Evolutionary conservation across 2,329 filamentous ascomycete species (phyloP), one percentile per base, ranked within the genome.

Genomic region (Neospermospora avenae): DNA sequence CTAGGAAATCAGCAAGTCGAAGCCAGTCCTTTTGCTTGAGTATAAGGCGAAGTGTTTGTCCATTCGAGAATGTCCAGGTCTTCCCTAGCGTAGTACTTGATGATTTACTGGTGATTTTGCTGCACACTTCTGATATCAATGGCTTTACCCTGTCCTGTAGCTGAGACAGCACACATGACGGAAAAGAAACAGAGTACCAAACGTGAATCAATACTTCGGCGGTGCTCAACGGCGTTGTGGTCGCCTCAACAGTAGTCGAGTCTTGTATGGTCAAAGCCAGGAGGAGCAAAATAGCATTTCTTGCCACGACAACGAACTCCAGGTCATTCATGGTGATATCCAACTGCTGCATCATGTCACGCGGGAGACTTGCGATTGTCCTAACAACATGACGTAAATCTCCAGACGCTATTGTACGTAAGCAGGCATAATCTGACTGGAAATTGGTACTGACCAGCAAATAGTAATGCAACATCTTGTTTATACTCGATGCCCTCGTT

Each of bases 351-450:
- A 13, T 62, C 5, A 46, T 45, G 4, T 13, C 14, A 25, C 58
- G 16, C 13, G 63, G 62, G 35, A 66, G 14, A 18, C 42, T 39
- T 41, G 57, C 54, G 28, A 67, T 64, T 24, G 63, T 65, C 25
- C 57, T 62, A 10, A 61, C 58, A 28, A 65, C 59, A 61, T 65
- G 24, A 10, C 63, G 59, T 7, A 65, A 24, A 45, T 67, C 65
- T 34, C 65, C 61, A 14, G 63, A 67, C 10, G 65, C 63, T 67
- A 46, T 45, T n/a, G n/a, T n/a, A n/a, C n/a, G n/a, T n/a, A n/a
- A n/a, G n/a, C n/a, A n/a, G 4, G 24, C 20, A 3, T 35, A 44
- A 52, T 48, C n/a, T n/a, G n/a, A n/a, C n/a, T n/a, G n/a, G n/a
- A n/a, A n/a, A n/a, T n/a, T n/a, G n/a, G n/a, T 59, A 45, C 11